phyloP scores from a whole-genome alignment of 805 yeast genomes.

The Schizosaccharomyces octosporus region DNA sequence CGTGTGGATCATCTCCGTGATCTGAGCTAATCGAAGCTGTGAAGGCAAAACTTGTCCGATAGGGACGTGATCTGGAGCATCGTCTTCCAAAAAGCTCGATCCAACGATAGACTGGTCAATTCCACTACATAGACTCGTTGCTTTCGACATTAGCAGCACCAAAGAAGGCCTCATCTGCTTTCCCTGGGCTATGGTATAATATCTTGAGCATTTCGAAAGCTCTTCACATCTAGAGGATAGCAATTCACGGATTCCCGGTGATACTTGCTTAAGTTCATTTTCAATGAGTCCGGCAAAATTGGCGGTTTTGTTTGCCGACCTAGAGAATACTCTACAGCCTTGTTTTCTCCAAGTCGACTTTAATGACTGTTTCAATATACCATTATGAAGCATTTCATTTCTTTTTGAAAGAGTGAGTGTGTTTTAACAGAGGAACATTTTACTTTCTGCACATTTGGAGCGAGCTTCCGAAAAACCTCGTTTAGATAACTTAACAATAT shows the following conservation, averaged over 20 bases:
- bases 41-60: conserved; percentile 56
- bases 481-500: background rate
- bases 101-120: background rate
- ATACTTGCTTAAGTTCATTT: background rate
- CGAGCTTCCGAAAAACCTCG: background rate
- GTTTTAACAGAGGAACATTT: background rate
- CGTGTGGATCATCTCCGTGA: conserved; percentile 94
- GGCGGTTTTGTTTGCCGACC: background rate
- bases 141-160: conserved; percentile 61
- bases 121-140: conserved; percentile 18
- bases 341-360: background rate
- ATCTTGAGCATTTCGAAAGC: conserved; percentile 23
- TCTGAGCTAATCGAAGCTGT: conserved; percentile 85
- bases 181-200: conserved; percentile 89
- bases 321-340: background rate
- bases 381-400: background rate
- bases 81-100: background rate
- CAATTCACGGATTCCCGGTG: background rate
- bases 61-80: background rate
- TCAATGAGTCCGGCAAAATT: background rate
- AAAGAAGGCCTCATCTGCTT: conserved; percentile 82
- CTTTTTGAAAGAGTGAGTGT: background rate
- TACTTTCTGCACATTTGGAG: background rate
- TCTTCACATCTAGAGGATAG: background rate
- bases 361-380: background rate